phyloP scores from a whole-genome alignment of 176 grass and related monocot species.

The Raddia distichophylla region DNA sequence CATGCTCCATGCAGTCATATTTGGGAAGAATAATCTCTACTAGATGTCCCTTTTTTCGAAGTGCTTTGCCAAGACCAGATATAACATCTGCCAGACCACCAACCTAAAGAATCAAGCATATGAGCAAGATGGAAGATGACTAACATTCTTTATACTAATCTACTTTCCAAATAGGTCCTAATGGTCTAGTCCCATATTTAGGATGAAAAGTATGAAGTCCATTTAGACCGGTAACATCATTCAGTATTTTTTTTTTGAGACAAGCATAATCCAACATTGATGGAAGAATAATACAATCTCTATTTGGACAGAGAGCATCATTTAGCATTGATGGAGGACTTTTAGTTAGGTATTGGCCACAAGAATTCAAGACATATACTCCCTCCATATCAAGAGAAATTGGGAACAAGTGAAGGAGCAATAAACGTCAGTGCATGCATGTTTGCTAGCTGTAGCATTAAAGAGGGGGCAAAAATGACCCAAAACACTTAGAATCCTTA shows the following conservation, averaged over 20 bases:
- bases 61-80: slow-evolving; percentile 88
- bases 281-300: neutral
- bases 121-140: slow-evolving; percentile 26
- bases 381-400: too few relatives aligned
- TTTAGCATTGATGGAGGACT: neutral
- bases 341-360: neutral
- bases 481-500: too few relatives aligned
- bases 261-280: too few relatives aligned
- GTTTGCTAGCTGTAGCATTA: too few relatives aligned
- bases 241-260: neutral
- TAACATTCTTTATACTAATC: slow-evolving; percentile 19
- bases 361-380: neutral
- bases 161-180: neutral
- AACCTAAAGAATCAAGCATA: slow-evolving; percentile 62
- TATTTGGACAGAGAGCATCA: neutral
- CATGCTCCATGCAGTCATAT: slow-evolving; percentile 94
- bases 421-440: too few relatives aligned
- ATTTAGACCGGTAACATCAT: neutral
- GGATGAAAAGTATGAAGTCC: neutral
- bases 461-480: too few relatives aligned
- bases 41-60: slow-evolving; percentile 76
- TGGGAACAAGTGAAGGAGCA: too few relatives aligned
- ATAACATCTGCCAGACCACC: slow-evolving; percentile 96
- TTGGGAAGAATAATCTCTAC: slow-evolving; percentile 96
- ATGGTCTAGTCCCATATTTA: neutral